phyloP scores from a whole-genome alignment of 495 filamentous ascomycete species.

The Friedmanniomyces simplex region DNA sequence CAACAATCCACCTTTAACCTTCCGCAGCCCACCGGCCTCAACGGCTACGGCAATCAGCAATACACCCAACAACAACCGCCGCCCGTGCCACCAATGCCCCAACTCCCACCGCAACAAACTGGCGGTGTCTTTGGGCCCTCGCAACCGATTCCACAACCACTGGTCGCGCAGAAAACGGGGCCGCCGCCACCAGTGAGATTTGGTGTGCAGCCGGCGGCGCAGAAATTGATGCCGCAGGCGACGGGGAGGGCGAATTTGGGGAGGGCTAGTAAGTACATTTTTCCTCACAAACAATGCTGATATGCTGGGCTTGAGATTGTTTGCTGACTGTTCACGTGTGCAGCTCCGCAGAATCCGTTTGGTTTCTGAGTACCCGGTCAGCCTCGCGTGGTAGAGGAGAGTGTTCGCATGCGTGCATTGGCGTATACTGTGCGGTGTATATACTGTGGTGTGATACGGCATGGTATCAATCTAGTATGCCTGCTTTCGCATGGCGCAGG shows the following conservation, averaged over 20 bases:
- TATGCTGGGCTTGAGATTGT: background rate
- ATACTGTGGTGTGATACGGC: no score
- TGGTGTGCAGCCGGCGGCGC: conserved; percentile 58
- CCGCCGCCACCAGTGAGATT: conserved; percentile 87
- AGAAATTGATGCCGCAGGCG: conserved; percentile 76
- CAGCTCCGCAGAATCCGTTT: conserved; percentile 87
- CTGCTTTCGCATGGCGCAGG: no score
- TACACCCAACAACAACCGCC: conserved; percentile 3
- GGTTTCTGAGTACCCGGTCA: conserved; percentile 59
- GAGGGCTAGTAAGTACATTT: conserved; percentile 86
- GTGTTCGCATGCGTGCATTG: background rate
- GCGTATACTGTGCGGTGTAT: no score
- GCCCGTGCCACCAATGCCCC: conserved; percentile 28
- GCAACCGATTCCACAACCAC: conserved; percentile 32
- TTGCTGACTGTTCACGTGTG: conserved; percentile 19
- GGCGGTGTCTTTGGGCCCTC: conserved; percentile 21
- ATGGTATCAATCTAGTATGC: no score
- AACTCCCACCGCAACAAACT: conserved; percentile 21
- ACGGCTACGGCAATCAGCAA: background rate
- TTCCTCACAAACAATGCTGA: conserved; percentile 2
- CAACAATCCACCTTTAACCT: no score
- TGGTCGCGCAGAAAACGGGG: conserved; percentile 83
- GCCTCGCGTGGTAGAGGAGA: background rate
- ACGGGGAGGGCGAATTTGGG: conserved; percentile 87
- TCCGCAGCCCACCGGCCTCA: conserved; percentile 20